Base-by-base conservation (phyloP, 495 filamentous ascomycete genomes). In the Neurospora sp. region DNA sequence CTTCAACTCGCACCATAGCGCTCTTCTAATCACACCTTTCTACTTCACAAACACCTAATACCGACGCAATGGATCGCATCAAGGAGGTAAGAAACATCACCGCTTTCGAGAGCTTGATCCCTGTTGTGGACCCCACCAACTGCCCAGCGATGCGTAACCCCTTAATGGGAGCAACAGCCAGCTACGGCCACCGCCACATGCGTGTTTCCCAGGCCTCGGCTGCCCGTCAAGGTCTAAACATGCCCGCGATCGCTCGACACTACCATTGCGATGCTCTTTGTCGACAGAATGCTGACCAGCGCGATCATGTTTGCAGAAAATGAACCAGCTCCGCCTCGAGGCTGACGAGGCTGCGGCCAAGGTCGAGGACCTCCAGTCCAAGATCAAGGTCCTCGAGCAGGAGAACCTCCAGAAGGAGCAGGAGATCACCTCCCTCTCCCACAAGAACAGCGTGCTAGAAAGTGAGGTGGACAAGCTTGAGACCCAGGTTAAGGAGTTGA, bases 381-480 rank as follows among this genome's bases (percentile, higher is more conserved):
- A 91, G 83, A 89, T 98, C 83, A 98, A 98, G 86, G 83, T 82
- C 27, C 88, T 99, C 73, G 94, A 99, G 84, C 92, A 97, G 81
- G 95, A 98, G 85, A 98, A 94, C 81, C 88, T 96, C 53, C 82
- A 90, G 72, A 98, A 99, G 87, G 96, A 98, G 84, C 95, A 99
- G 82, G 95, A 98, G 82, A 97, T 99, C 80, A 93, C 90, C 72
- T 99, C 96, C 38, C 91, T 99, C 72, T 87, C 89, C 78, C 94
- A 98, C 90, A 94, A 92, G 83, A 97, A 96, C 82, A 86, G 88
- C 72, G 86, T 96, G 48, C 90, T 97, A n/a, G 94, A 98, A 82
- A 74, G 80, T 70, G 93, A 97, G 79, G 90, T 96, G 76, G 96
- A 98, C 83, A 97, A 97, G 86, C 85, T 94, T 65, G 96, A 98